A percentile compares a stretch with the other conserved stretches of the same genome.
Evolutionary conservation across 1,284 basidiomycete species (phyloP).

Genomic region (Vanrija humicola): DNA sequence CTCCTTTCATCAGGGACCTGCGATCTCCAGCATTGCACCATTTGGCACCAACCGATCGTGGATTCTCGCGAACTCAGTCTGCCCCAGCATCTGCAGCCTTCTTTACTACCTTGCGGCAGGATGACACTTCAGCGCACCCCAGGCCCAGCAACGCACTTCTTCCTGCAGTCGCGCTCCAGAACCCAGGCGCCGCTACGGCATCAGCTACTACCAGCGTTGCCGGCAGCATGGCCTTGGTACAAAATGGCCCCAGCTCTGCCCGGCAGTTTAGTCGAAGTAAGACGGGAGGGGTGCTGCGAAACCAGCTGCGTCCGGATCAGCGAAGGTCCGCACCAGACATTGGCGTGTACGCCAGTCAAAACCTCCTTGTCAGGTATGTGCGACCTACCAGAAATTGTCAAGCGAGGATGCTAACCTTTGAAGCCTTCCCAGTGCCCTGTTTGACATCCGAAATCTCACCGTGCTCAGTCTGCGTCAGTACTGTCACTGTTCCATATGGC

Average conservation of each 20-base stretch:
- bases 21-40: no score
- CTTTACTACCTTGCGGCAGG: constrained; percentile 8
- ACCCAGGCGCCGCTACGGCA: no score
- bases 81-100: constrained; percentile 27
- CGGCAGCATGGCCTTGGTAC: no score
- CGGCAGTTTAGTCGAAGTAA: constrained; percentile 28
- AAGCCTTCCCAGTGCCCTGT: constrained; percentile 45
- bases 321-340: constrained; percentile 14
- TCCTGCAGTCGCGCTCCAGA: no score
- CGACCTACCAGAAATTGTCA: no score
- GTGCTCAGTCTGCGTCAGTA: constrained; percentile 37
- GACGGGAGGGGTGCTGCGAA: constrained; percentile 19
- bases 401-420: background rate
- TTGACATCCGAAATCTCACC: constrained; percentile 43
- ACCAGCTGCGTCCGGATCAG: no score
- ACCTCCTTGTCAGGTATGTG: constrained; percentile 35
- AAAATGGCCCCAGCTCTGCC: no score
- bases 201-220: no score
- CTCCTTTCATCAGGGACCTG: no score
- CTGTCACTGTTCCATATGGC: background rate
- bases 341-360: constrained; percentile 25
- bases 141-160: no score
- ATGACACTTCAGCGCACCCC: no score
- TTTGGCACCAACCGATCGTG: constrained; percentile 13
- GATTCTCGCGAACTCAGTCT: constrained; percentile 31